These are phyloP conservation scores for Earliella scabrosa DNA, from an alignment of 1,284 basidiomycete species.

Conservation along the genomic window DNA sequence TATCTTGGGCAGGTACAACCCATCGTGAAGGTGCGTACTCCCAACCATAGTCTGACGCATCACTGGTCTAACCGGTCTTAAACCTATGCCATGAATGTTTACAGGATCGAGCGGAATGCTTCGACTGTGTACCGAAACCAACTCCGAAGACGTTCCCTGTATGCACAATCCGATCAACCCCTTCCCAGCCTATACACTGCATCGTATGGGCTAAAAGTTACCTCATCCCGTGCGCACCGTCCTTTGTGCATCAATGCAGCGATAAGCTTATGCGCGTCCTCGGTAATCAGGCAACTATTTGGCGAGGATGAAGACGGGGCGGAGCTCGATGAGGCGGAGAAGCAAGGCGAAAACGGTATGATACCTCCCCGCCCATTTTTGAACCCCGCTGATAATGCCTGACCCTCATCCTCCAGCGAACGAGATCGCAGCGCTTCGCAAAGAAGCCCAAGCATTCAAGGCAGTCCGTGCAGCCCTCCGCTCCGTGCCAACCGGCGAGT, in stretches of 20 bases:
- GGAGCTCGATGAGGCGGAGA: slow-evolving; percentile 86
- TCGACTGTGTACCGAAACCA: slow-evolving; percentile 89
- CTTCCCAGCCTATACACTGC: slow-evolving; percentile 97
- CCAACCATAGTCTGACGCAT: background rate
- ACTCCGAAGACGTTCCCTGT: slow-evolving; percentile 96
- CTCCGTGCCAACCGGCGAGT: slow-evolving; percentile 37
- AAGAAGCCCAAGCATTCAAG: slow-evolving; percentile 89
- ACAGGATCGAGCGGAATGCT: slow-evolving; percentile 88
- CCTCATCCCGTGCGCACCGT: slow-evolving; percentile 80
- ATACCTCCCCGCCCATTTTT: background rate
- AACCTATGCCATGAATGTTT: background rate
- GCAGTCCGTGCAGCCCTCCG: slow-evolving; percentile 73
- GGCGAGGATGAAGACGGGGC: slow-evolving; percentile 85
- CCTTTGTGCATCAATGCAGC: slow-evolving; percentile 4
- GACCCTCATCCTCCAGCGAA: slow-evolving; percentile 56
- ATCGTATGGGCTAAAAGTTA: slow-evolving; percentile 99
- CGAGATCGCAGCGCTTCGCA: slow-evolving; percentile 89
- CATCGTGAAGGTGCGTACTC: slow-evolving; percentile 61
- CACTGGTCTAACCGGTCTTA: background rate
- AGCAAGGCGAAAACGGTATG: slow-evolving; percentile 86
- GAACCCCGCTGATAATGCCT: background rate
- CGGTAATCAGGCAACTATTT: slow-evolving; percentile 81
- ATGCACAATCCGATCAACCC: slow-evolving; percentile 98
- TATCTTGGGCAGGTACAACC: slow-evolving; percentile 90
- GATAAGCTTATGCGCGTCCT: background rate